A percentile compares a stretch with the other conserved stretches of the same genome.
These are phyloP conservation scores for Achaetomiella virescens DNA, from an alignment of 495 filamentous ascomycete genomes.

Conservation along the genomic window DNA sequence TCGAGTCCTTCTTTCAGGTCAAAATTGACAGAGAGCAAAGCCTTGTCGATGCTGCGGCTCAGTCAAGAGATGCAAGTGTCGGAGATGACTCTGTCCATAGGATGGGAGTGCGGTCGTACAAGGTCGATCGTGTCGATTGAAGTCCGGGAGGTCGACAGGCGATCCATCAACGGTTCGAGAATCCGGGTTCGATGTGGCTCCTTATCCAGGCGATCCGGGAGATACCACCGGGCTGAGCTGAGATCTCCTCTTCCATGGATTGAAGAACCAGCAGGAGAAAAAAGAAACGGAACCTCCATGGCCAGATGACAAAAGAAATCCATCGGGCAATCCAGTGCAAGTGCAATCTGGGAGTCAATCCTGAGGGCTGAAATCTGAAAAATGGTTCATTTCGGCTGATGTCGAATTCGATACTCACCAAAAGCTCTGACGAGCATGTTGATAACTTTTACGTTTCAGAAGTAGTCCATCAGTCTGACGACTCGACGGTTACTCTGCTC, in stretches of 20 bases:
- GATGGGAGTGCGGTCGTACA: no score
- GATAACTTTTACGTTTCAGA: background rate
- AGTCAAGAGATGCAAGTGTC: no score
- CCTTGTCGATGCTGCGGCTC: no score
- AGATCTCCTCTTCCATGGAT: slow-evolving; percentile 6
- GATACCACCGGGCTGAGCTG: background rate
- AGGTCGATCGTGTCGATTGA: no score
- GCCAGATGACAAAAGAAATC: background rate
- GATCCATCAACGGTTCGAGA: background rate
- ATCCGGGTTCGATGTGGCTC: background rate
- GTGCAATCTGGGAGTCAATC: background rate
- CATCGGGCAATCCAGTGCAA: background rate
- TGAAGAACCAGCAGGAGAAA: slow-evolving; percentile 4
- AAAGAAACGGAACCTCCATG: slow-evolving; percentile 16
- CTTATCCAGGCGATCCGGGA: background rate
- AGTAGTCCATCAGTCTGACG: background rate
- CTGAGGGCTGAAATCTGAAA: background rate
- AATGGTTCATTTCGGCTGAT: background rate
- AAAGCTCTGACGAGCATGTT: background rate
- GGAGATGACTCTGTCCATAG: no score
- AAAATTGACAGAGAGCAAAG: no score
- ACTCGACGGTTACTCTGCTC: background rate
- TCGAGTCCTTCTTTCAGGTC: background rate
- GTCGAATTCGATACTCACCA: background rate
- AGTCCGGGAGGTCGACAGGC: background rate